phyloP scores from a whole-genome alignment of 257 asterid genomes.

The Primulina eburnea region DNA sequence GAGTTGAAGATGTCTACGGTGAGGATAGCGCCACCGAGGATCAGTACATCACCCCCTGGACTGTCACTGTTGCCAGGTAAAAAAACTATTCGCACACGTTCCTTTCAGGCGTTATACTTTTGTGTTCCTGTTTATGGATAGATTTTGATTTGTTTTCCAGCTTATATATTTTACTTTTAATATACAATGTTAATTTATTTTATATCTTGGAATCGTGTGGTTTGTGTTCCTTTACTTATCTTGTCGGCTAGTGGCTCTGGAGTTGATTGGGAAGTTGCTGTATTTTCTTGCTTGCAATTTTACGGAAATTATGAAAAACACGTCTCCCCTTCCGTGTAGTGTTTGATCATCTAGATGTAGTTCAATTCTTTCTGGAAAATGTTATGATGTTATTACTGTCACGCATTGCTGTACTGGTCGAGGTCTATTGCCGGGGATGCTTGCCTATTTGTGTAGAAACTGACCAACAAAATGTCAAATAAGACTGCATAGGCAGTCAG shows the following conservation, averaged over 20 bases:
- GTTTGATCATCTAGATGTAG: conserved; percentile 2
- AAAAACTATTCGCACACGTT: background rate
- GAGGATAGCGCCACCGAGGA: conserved; percentile 84
- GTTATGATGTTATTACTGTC: background rate
- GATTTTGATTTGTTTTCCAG: background rate
- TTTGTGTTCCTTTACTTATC: background rate
- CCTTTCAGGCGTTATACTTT: background rate
- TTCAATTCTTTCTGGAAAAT: background rate
- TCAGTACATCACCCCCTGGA: conserved; percentile 71
- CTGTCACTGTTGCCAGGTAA: conserved; percentile 69
- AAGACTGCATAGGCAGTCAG: background rate
- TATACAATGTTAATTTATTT: background rate
- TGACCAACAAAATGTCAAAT: too few relatives aligned
- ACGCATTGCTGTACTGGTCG: background rate
- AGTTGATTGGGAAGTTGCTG: background rate
- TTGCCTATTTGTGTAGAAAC: background rate
- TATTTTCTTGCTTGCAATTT: background rate
- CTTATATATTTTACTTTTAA: background rate
- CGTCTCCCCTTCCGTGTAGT: background rate
- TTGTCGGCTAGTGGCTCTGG: background rate
- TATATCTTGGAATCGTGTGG: background rate
- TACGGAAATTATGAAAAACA: background rate
- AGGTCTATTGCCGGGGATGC: background rate
- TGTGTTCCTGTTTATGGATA: conserved; percentile 4
- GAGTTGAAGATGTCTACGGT: conserved; percentile 72